Conservation (phyloP, 1,284 basidiomycete genomes). For the Boletus subluridellus region DNA sequence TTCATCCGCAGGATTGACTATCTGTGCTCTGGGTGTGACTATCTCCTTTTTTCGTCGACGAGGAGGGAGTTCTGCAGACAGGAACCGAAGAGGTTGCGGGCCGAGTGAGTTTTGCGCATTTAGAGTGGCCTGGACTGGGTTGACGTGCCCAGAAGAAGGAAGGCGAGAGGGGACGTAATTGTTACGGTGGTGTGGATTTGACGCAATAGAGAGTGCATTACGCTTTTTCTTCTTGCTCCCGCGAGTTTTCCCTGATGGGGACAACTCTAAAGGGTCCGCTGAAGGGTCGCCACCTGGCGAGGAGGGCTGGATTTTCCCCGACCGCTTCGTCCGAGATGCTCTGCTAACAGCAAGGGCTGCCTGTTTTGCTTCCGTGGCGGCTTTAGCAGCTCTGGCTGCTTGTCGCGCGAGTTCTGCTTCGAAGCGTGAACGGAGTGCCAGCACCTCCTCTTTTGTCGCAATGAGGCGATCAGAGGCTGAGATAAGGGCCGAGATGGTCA, state of each 20-base stretch:
- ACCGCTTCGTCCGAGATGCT: slow-evolving; percentile 37
- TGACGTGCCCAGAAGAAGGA: slow-evolving; percentile 52
- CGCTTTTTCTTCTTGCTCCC: slow-evolving; percentile 84
- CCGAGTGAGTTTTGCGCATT: slow-evolving; percentile 51
- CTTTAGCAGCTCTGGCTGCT: slow-evolving; percentile 54
- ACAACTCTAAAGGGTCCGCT: slow-evolving; percentile 40
- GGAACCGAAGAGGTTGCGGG: slow-evolving; percentile 60
- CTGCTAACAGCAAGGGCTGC: slow-evolving; percentile 28
- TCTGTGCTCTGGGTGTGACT: slow-evolving; percentile 34
- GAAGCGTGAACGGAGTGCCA: slow-evolving; percentile 59
- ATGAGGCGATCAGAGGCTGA: slow-evolving; percentile 67
- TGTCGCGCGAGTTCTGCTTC: slow-evolving; percentile 68
- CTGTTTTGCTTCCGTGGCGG: slow-evolving; percentile 43
- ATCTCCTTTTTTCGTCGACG: slow-evolving; percentile 38
- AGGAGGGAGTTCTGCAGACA: slow-evolving; percentile 63
- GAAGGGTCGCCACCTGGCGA: slow-evolving; percentile 33
- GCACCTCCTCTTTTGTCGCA: slow-evolving; percentile 64
- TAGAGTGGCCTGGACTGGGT: slow-evolving; percentile 37
- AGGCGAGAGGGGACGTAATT: slow-evolving; percentile 83
- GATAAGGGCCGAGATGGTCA: slow-evolving; percentile 25
- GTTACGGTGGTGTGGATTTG: slow-evolving; percentile 85
- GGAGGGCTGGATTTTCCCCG: slow-evolving; percentile 37
- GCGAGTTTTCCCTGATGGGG: slow-evolving; percentile 36
- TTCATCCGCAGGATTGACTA: slow-evolving; percentile 69
- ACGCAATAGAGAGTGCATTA: slow-evolving; percentile 78